Percentiles rank a stretch among this genome's conserved stretches.
These are phyloP conservation scores for Saccharomyces hybrid DNA, from an alignment of 1,139 yeast species.

Conservation along the genomic window DNA sequence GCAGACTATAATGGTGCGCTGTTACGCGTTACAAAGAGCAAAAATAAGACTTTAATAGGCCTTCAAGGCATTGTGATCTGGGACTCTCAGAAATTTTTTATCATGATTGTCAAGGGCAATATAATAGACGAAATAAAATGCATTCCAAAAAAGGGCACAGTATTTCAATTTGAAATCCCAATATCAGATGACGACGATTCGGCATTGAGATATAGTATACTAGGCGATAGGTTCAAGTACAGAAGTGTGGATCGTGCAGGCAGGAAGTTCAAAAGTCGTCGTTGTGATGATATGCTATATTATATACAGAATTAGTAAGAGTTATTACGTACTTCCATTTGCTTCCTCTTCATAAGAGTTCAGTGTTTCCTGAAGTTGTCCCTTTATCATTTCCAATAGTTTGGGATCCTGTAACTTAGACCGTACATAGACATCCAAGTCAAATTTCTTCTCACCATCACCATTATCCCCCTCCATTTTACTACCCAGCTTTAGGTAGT, in stretches of 20 bases:
- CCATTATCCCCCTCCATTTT: conserved; percentile 16
- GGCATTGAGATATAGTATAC: conserved; percentile 50
- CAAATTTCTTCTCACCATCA: conserved; percentile 13
- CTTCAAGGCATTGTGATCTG: conserved; percentile 71
- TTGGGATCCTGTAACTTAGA: conserved; percentile 16
- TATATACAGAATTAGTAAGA: conserved; percentile 13
- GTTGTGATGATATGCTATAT: conserved; percentile 50
- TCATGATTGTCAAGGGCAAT: conserved; percentile 50
- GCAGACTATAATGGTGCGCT: conserved; percentile 83
- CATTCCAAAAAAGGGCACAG: conserved; percentile 53
- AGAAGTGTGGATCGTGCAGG: conserved; percentile 79
- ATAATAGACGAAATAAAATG: conserved; percentile 47
- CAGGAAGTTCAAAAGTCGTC: conserved; percentile 75
- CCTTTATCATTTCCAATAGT: conserved; percentile 13
- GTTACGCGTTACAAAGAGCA: conserved; percentile 51
- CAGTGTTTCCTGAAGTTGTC: conserved; percentile 6
- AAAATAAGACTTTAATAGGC: conserved; percentile 56
- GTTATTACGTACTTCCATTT: neutral
- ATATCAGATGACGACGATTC: conserved; percentile 27
- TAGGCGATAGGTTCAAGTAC: conserved; percentile 74
- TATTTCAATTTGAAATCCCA: conserved; percentile 50
- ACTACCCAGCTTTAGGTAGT: conserved; percentile 19
- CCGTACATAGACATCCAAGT: conserved; percentile 14
- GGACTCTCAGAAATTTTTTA: conserved; percentile 76
- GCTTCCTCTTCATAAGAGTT: neutral